Evolutionary conservation across 352 stramenopile genomes (phyloP).

Genomic region (Aphanomyces astaci): DNA sequence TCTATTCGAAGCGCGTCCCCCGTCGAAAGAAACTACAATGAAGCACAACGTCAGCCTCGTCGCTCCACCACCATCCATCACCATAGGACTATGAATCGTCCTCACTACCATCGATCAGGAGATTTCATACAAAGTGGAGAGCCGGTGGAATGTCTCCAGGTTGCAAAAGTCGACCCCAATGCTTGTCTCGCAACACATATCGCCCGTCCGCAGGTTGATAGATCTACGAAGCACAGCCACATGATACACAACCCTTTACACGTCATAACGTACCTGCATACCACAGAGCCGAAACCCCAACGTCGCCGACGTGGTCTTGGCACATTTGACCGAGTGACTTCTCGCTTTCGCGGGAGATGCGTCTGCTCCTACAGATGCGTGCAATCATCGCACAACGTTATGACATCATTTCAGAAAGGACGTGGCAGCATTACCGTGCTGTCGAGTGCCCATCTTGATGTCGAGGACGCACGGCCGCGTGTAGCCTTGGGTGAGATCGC

Average conservation of each 20-base stretch:
- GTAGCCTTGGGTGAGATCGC: constrained; percentile 59
- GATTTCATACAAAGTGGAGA: constrained; percentile 42
- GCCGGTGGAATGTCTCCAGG: constrained; percentile 50
- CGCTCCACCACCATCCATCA: too few species aligned
- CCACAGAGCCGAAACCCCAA: constrained; percentile 66
- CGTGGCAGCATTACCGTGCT: constrained; percentile 32
- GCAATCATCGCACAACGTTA: not conserved
- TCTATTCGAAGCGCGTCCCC: constrained; percentile 35
- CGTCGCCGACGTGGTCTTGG: constrained; percentile 55
- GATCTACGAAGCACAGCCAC: constrained; percentile 27
- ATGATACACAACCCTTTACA: not conserved
- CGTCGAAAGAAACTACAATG: constrained; percentile 51
- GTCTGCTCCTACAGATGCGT: constrained; percentile 34
- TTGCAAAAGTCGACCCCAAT: constrained; percentile 56
- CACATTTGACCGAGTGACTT: constrained; percentile 65
- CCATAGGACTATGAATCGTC: too few species aligned
- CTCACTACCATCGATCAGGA: too few species aligned
- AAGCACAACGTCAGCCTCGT: not conserved
- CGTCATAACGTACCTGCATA: constrained; percentile 41
- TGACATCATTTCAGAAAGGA: not conserved
- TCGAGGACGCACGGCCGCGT: constrained; percentile 59
- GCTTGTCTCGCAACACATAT: constrained; percentile 74
- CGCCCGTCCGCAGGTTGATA: constrained; percentile 47
- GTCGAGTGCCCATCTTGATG: constrained; percentile 75
- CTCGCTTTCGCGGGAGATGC: constrained; percentile 53